These are phyloP conservation scores for Aphanomyces stellatus DNA, from an alignment of 352 stramenopile genomes.

Conservation along the genomic window DNA sequence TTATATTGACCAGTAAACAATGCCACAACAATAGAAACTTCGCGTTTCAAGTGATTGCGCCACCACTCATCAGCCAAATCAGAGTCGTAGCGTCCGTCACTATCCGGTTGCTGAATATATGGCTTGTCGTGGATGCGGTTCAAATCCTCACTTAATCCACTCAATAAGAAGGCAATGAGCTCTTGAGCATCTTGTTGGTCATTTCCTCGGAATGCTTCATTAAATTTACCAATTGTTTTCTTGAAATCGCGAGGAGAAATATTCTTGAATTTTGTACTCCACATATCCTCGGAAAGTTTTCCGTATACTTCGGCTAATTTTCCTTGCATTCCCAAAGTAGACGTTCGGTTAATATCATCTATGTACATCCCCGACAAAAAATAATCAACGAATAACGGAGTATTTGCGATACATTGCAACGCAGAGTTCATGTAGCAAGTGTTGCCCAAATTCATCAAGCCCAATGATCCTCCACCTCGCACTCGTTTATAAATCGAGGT, in stretches of 20 bases:
- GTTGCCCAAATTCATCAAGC: conserved; percentile 89
- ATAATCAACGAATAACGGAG: conserved; percentile 92
- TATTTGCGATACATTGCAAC: conserved; percentile 94
- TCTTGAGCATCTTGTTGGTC: conserved; percentile 98
- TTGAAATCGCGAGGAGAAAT: conserved; percentile 92
- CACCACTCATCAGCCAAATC: conserved; percentile 99
- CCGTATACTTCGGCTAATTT: conserved; percentile 93
- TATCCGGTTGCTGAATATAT: conserved; percentile 97
- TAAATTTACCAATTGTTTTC: conserved; percentile 90
- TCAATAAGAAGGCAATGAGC: conserved; percentile 93
- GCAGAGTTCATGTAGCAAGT: conserved; percentile 95
- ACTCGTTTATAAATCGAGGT: conserved; percentile 34
- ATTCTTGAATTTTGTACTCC: conserved; percentile 90
- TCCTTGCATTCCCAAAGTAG: conserved; percentile 93
- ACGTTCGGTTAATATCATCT: conserved; percentile 93
- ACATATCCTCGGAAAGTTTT: conserved; percentile 94
- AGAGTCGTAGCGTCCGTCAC: conserved; percentile 94
- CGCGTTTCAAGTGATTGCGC: conserved; percentile 95
- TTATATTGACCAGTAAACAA: conserved; percentile 99
- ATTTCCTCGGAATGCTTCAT: conserved; percentile 93
- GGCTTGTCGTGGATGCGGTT: conserved; percentile 96
- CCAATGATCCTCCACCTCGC: conserved; percentile 64
- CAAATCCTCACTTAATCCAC: conserved; percentile 97
- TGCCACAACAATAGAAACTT: conserved; percentile 98
- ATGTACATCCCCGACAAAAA: conserved; percentile 92